Conservation (phyloP, 129 eudicot species). For the Tanacetum coccineum region DNA sequence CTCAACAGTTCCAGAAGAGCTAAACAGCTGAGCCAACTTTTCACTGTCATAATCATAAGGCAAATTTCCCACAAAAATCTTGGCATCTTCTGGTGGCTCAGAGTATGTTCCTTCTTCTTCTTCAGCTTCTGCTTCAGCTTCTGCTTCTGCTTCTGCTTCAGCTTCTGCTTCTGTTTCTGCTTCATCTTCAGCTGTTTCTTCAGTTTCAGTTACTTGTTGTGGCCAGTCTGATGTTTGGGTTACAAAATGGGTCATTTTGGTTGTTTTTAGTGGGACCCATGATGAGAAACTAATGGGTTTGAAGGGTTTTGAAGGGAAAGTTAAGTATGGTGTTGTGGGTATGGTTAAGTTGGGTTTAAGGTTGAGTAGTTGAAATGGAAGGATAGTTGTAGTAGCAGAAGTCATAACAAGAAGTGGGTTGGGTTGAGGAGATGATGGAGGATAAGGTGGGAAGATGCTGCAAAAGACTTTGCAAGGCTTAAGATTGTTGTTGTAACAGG, state of each 20-base stretch:
- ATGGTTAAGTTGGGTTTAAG: constrained; percentile 27
- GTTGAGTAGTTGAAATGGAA: constrained; percentile 29
- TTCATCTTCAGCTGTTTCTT: constrained; percentile 23
- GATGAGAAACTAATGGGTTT: constrained; percentile 22
- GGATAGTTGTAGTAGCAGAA: constrained; percentile 32
- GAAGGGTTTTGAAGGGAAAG: constrained; percentile 30
- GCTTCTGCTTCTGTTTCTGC: constrained; percentile 24
- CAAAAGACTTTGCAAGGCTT: constrained; percentile 21
- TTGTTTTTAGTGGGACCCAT: constrained; percentile 37
- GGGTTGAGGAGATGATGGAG: constrained; percentile 21
- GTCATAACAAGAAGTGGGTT: constrained; percentile 30
- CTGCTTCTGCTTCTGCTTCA: constrained; percentile 26
- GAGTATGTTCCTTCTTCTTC: constrained; percentile 37
- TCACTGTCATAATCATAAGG: constrained; percentile 72
- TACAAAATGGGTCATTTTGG: constrained; percentile 30
- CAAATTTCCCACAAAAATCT: constrained; percentile 80
- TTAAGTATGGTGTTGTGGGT: constrained; percentile 18
- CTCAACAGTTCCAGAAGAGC: constrained; percentile 79
- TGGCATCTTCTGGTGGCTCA: constrained; percentile 76
- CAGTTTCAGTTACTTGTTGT: constrained; percentile 36
- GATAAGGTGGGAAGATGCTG: constrained; percentile 31
- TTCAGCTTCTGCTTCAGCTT: background rate
- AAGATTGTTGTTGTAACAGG: constrained; percentile 21
- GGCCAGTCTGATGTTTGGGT: constrained; percentile 50
- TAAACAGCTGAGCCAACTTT: constrained; percentile 62